Evolutionary conservation across 805 yeast genomes (phyloP).

Genomic region (Ogataea paraovalis): DNA sequence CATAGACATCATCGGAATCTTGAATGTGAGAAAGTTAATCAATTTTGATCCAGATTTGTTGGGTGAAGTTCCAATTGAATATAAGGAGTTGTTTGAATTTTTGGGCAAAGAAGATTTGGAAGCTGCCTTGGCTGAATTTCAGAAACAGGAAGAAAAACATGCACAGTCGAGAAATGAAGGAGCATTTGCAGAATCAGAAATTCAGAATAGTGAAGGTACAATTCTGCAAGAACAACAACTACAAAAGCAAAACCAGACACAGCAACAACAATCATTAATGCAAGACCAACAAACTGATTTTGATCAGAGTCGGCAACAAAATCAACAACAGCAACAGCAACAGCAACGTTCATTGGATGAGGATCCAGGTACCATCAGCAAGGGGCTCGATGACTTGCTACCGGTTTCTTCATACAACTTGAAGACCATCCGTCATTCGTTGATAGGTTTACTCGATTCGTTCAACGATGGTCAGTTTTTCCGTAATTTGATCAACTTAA

Average conservation of each 20-base stretch:
- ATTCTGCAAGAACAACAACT: background rate
- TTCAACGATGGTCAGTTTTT: conserved; percentile 24
- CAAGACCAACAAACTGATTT: no score
- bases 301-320: no score
- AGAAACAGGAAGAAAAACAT: background rate
- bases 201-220: no score
- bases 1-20: conserved; percentile 44
- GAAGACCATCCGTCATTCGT: conserved; percentile 71
- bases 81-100: conserved; percentile 19
- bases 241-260: background rate
- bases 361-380: conserved; percentile 42
- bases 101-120: background rate
- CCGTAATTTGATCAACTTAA: conserved; percentile 15
- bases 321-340: background rate
- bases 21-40: conserved; percentile 38
- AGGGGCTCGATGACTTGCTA: conserved; percentile 47
- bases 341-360: conserved; percentile 2
- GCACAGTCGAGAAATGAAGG: no score
- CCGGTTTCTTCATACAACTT: conserved; percentile 77
- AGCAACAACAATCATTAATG: background rate
- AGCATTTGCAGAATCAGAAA: no score
- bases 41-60: conserved; percentile 19
- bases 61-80: conserved; percentile 24
- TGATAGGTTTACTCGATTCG: conserved; percentile 44
- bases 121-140: background rate